Conservation (phyloP, 1,284 basidiomycete species). For the Meripilus lineatus region DNA sequence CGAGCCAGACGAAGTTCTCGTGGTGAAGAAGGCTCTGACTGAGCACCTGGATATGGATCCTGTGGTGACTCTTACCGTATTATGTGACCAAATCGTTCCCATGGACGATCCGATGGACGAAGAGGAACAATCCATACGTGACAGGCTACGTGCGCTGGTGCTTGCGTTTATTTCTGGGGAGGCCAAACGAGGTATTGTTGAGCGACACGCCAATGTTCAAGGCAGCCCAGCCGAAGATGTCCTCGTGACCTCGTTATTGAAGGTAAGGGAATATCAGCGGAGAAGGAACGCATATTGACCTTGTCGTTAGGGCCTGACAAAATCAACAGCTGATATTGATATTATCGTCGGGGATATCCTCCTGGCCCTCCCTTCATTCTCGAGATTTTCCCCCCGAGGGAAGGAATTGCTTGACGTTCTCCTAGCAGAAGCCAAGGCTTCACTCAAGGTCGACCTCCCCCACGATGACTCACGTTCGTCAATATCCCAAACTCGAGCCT, state of each 20-base stretch:
- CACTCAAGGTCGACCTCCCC: conserved; percentile 34
- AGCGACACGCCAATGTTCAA: conserved; percentile 38
- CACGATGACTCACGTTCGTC: conserved; percentile 11
- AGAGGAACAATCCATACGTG: conserved; percentile 54
- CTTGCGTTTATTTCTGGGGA: conserved; percentile 52
- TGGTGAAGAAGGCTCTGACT: conserved; percentile 55
- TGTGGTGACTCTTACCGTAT: conserved; percentile 52
- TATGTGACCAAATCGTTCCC: conserved; percentile 62
- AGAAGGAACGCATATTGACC: conserved; percentile 8
- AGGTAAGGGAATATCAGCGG: too few species aligned
- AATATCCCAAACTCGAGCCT: conserved; percentile 36
- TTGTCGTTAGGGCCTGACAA: conserved; percentile 42
- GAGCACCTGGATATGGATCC: conserved; percentile 64
- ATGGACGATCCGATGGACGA: conserved; percentile 46
- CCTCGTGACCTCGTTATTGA: conserved; percentile 43
- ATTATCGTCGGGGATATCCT: conserved; percentile 52
- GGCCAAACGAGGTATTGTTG: conserved; percentile 43
- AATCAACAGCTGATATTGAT: conserved; percentile 40
- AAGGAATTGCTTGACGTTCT: conserved; percentile 41
- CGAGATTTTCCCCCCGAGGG: conserved; percentile 31
- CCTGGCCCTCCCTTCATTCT: conserved; percentile 43
- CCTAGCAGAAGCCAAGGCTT: conserved; percentile 34
- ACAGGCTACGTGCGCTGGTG: conserved; percentile 52
- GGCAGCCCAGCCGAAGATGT: conserved; percentile 43
- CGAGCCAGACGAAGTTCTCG: conserved; percentile 56